phyloP scores from a whole-genome alignment of 1,139 yeast species.

The Saccharomyces hybrid region DNA sequence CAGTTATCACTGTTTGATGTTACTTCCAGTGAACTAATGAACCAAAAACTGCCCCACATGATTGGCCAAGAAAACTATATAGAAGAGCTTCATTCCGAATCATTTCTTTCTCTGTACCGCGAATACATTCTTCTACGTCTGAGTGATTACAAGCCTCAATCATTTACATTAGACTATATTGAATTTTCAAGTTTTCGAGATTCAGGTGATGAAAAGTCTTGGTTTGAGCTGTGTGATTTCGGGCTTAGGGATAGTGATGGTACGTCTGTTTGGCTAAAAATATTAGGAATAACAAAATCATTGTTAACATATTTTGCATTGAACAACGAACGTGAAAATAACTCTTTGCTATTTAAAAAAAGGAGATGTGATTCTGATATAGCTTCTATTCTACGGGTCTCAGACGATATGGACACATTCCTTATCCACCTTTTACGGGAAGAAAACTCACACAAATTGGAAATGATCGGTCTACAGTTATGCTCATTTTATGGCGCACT shows the following conservation, averaged over 20 bases:
- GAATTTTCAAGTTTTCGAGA: conserved; percentile 2
- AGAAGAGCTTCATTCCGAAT: background rate
- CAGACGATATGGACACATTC: conserved; percentile 15
- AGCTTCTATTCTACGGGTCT: conserved; percentile 11
- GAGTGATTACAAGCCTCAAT: conserved; percentile 12
- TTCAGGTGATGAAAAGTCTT: conserved; percentile 1
- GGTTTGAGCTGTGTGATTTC: conserved; percentile 18
- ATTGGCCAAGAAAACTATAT: conserved; percentile 10
- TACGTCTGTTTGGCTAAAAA: conserved; percentile 16
- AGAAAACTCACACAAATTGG: conserved; percentile 5
- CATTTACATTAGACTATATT: conserved; percentile 8
- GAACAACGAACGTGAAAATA: background rate
- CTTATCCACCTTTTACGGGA: conserved; percentile 12
- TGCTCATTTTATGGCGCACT: conserved; percentile 13
- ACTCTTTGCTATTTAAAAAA: conserved; percentile 18
- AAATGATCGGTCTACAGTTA: conserved; percentile 18
- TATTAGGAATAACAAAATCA: conserved; percentile 15
- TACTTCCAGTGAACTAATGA: conserved; percentile 19
- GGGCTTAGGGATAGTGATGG: conserved; percentile 9
- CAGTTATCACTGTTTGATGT: conserved; percentile 22
- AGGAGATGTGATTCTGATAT: background rate
- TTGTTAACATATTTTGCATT: conserved; percentile 14
- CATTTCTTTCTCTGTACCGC: conserved; percentile 4
- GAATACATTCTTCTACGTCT: conserved; percentile 17
- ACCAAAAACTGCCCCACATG: conserved; percentile 15